Evolutionary conservation across 2,329 filamentous ascomycete species (phyloP), one percentile per base, ranked within the genome.

Genomic region (Fusarium scirpi): DNA sequence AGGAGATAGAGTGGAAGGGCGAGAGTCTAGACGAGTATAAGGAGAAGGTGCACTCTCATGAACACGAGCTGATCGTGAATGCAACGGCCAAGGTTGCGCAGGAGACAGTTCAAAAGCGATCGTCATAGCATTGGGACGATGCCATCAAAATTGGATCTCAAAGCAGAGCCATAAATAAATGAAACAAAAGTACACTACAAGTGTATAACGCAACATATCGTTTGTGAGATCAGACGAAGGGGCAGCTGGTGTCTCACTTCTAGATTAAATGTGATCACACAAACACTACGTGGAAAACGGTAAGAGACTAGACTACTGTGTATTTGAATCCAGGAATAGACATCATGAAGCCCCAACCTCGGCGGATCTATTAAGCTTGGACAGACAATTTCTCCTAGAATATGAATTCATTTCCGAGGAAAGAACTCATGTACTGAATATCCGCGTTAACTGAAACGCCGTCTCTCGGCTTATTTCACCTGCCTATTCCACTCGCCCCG

Each of bases 11-110:
- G 59, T 89, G 87, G 70, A 84, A 87, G 49, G 89, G 88, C 38
- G 90, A 93, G 75, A 85, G 84, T 25, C 75, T 95, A 59, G 86
- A 89, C 34, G 85, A 87, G 52, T 84, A 97, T 29, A 87, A 94
- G 80, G 83, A 87, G 74, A 89, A 90, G 77, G 92, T 97, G 67
- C 94, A 97, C 79, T 80, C 80, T 22, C 85, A 90, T 30, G 94
- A 97, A 83, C 94, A 95, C 83, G 85, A 86, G 68, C 81, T 94
- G 71, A 94, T 97, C 74, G 90, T 97, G 29, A 87, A 93, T 74
- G 94, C 93, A 3, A 90, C 91, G 7, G 80, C 82, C 2, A 80
- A 84, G 73, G 81, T 86, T 10, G 82, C 77, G 1, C 70, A 73
- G 32, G 83, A 85, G 65, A 80, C 86, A 46, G 29, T 80, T 30